Evolutionary conservation across 2,329 filamentous ascomycete species (phyloP), one percentile per base, ranked within the genome.

Genomic region (Penicillium olsonii): DNA sequence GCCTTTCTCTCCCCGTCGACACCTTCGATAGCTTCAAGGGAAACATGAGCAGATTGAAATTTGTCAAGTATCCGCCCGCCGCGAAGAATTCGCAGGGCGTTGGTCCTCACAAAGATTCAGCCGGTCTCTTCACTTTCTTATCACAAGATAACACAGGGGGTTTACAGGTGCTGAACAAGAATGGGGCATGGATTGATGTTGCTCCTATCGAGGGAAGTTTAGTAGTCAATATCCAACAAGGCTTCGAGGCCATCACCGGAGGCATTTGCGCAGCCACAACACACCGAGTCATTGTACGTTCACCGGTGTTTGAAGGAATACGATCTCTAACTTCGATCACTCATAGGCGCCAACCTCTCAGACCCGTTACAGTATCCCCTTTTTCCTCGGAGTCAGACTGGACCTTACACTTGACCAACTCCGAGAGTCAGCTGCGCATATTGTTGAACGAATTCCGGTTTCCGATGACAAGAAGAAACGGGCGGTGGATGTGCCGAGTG

Each of bases 31-130:
- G 66, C 11, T 82, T 82, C 68, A 61, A 60, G 42, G 68, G 68
- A 2, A 60, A 60, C 4, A 82, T 83, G 69, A 78, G 81, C 59
- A 60, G 69, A 53, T 68, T 83, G 34, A 83, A 83, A 47, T 78
- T 82, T 46, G 72, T 82, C 48, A 82, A 81, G 60, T 82, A 82
- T 48, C 80, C 79, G 0, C 77, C 55, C 4, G 49, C 62, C 1
- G 43, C 59, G 12, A 55, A 58, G 2, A 65, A 59, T 22, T 75
- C 74, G 0, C 80, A 83, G 59, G 80, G 80, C 6, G 80, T 83
- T 1, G 80, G 80, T 0, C 79, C 80, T 3, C 80, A 83, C 62
- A 82, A 82, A 56, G 80, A 83, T 61, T 78, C 75, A 9, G 77
- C 72, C 68, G 41, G 79, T 70, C 15, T 80, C 1, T 68, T 68